A percentile compares a stretch with the other conserved stretches of the same genome.
Evolutionary conservation across 345 rosid species (phyloP).

Genomic region (Brassica napus): Da-Ae NC_063451.1:2193501-2194000

Average conservation of each 20-base stretch:
- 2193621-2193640: neutral
- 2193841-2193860: no score
- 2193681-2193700: no score
- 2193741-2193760: neutral
- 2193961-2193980: neutral
- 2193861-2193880: no score
- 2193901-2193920: neutral
- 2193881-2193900: neutral
- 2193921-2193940: neutral
- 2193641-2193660: neutral
- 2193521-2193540: neutral
- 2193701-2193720: neutral
- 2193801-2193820: neutral
- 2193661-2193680: no score
- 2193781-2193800: neutral
- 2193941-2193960: neutral
- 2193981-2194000: constrained; percentile 24
- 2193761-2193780: neutral
- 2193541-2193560: neutral
- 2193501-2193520: neutral
- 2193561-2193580: neutral
- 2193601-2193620: no score
- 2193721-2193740: neutral
- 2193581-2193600: neutral
- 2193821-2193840: no score